A percentile compares a stretch with the other conserved stretches of the same genome.
phyloP scores from a whole-genome alignment of 2,329 filamentous ascomycete genomes.

The Monascus ruber region DNA sequence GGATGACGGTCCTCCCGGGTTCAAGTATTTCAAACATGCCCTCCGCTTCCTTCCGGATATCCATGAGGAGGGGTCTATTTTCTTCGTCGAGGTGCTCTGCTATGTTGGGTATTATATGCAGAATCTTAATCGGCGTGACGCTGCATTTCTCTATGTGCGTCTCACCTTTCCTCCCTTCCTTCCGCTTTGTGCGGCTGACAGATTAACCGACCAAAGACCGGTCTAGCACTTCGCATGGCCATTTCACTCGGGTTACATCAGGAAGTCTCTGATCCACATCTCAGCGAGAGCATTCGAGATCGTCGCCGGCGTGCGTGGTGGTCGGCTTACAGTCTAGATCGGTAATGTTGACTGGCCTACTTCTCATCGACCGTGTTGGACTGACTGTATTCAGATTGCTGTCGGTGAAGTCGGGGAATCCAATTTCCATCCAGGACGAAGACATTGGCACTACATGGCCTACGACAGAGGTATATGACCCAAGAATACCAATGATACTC shows the following conservation, averaged over 20 bases:
- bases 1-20: conserved; percentile 43
- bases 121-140: conserved; percentile 45
- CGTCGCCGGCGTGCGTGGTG: conserved; percentile 45
- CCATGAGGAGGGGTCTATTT: conserved; percentile 43
- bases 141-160: conserved; percentile 41
- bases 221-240: conserved; percentile 46
- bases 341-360: conserved; percentile 12
- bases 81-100: conserved; percentile 45
- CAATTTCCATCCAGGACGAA: conserved; percentile 44
- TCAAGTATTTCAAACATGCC: conserved; percentile 44
- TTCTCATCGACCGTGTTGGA: neutral
- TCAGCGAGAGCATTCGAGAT: conserved; percentile 35
- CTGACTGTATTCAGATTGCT: conserved; percentile 27
- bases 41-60: conserved; percentile 43
- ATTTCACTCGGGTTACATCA: conserved; percentile 47
- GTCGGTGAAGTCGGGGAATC: conserved; percentile 44
- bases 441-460: conserved; percentile 38
- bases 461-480: conserved; percentile 14
- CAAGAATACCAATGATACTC: too few species aligned
- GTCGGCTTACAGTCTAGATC: conserved; percentile 46
- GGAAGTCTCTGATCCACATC: conserved; percentile 30
- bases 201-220: conserved; percentile 24
- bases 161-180: neutral
- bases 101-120: conserved; percentile 48
- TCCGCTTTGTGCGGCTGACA: neutral